Evolutionary conservation across 2,329 filamentous ascomycete species (phyloP).

Genomic region (Dactylellina parvicollis): DNA sequence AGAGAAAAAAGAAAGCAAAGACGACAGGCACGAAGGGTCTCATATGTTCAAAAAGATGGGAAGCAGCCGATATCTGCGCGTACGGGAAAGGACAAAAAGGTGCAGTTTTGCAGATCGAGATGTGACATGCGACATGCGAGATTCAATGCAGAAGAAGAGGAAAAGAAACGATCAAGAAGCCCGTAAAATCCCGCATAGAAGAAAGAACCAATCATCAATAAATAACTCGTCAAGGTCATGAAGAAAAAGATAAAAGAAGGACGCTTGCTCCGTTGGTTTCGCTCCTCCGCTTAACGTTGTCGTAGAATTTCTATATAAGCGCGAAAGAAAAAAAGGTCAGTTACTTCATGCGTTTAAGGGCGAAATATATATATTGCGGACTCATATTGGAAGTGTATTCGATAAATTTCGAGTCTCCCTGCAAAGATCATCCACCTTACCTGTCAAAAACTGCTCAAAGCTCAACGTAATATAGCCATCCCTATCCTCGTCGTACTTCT

Average conservation of each 20-base stretch:
- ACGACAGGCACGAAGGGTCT: not conserved
- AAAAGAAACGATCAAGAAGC: conserved; percentile 3
- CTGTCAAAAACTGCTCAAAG: conserved; percentile 75
- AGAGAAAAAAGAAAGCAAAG: not conserved
- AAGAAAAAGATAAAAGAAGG: not conserved
- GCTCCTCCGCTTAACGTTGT: conserved; percentile 49
- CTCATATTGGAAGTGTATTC: too few relatives aligned
- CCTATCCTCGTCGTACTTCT: conserved; percentile 96
- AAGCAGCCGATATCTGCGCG: too few relatives aligned
- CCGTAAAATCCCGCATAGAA: conserved; percentile 2
- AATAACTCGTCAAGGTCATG: conserved; percentile 12
- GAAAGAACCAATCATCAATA: not conserved
- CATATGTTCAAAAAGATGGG: too few relatives aligned
- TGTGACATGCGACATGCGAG: not conserved
- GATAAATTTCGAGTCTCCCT: too few relatives aligned
- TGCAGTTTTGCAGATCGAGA: too few relatives aligned
- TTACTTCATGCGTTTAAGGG: not conserved
- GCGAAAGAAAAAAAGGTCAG: not conserved
- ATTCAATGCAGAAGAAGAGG: not conserved
- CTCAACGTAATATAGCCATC: conserved; percentile 89
- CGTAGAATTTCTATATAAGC: conserved; percentile 56
- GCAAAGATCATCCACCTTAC: not conserved
- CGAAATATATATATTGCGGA: too few relatives aligned
- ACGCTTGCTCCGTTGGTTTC: conserved; percentile 17
- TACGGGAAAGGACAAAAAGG: too few relatives aligned